phyloP scores from a whole-genome alignment of 306 rosid genomes.

The Pterocarpus santalinus region DNA sequence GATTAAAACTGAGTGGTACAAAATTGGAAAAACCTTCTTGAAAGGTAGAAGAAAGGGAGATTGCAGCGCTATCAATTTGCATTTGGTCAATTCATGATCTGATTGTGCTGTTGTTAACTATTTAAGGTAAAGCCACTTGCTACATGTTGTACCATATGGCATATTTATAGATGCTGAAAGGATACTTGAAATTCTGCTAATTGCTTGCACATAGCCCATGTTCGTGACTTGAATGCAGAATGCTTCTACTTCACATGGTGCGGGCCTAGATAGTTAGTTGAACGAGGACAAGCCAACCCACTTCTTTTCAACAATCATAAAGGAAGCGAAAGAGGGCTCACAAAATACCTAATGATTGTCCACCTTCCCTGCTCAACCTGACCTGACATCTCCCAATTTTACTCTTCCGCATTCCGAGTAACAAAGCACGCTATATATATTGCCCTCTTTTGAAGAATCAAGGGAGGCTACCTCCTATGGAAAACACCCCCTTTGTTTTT shows the following conservation, averaged over 20 bases:
- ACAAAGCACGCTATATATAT: slow-evolving; percentile 37
- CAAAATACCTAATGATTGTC: slow-evolving; percentile 49
- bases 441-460: slow-evolving; percentile 44
- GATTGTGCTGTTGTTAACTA: neutral
- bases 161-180: slow-evolving; percentile 11
- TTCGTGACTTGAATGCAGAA: slow-evolving; percentile 44
- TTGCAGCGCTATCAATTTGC: neutral
- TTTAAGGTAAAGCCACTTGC: slow-evolving; percentile 41
- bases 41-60: slow-evolving; percentile 33
- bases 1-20: neutral
- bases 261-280: slow-evolving; percentile 54
- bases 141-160: neutral
- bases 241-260: slow-evolving; percentile 56
- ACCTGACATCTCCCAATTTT: slow-evolving; percentile 32
- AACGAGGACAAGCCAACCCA: slow-evolving; percentile 48
- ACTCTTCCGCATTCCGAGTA: slow-evolving; percentile 12
- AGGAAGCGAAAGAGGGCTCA: slow-evolving; percentile 35
- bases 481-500: slow-evolving; percentile 26
- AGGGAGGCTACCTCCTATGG: slow-evolving; percentile 28
- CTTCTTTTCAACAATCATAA: slow-evolving; percentile 47
- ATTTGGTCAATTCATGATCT: neutral
- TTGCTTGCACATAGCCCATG: slow-evolving; percentile 33
- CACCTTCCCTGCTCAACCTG: slow-evolving; percentile 50
- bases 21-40: slow-evolving; percentile 30
- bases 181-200: slow-evolving; percentile 7